Base-by-base conservation (phyloP, 2,329 filamentous ascomycete genomes). In the Fusarium sublunatum region DNA sequence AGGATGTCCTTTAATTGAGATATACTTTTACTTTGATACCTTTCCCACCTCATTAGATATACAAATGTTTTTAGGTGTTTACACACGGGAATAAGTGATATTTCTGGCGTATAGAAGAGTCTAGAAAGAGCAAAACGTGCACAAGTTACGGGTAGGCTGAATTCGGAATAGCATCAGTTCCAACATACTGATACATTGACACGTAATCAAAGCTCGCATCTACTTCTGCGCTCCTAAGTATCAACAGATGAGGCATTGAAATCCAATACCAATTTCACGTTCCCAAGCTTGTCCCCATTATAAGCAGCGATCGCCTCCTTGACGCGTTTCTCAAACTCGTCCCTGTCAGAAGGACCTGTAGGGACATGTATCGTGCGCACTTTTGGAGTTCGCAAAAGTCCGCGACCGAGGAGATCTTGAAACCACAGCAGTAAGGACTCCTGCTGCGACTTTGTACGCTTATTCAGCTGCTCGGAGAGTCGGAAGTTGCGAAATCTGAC, bases 371-470 rank as follows among this genome's bases (percentile, higher is more conserved):
- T 25, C 1, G 7, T 47, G 6, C 31, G 12, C 41, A 53, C 42
- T 5, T 39, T 28, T 24, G 53, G 53, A 2, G 53, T 47, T 8
- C 2, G 36, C n/a, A 57, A 11, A 6, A 47, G 41, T n/a, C 36
- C 42, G 1, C 7, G 19, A 22, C 35, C 38, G n/a, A 57, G 19
- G 1, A 57, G 19, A 1, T 53, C 53, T 15, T 57, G 53, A 25
- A 57, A 57, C 53, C 48, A 57, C 12, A 57, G 12, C 29, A 57
- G 4, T 2, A 57, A 36, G 26, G 53, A 57, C 32, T 57, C 48
- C 28, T 53, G 53, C 24, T 57, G 35, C 6, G 41, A 34, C 9
- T 15, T 7, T 22, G 48, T 47, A 10, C 48, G 41, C 28, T 7
- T 11, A 7, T 36, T 53, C 6, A 57, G 9, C n/a, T 57, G 53